phyloP scores from a whole-genome alignment of 805 yeast genomes.

The Pichia nanzhaoensis region DNA sequence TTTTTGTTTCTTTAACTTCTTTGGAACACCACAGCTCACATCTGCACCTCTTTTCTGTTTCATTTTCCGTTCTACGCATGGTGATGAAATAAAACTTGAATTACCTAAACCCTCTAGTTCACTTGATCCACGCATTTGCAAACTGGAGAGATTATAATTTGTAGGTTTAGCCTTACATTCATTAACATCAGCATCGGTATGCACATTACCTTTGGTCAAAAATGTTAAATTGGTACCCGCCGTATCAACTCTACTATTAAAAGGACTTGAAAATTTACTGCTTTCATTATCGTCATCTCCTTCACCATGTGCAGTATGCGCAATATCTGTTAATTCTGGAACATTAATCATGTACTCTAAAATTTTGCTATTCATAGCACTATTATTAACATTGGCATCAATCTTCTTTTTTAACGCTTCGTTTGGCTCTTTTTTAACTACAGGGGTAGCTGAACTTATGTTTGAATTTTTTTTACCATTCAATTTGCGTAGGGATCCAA shows the following conservation, averaged over 20 bases:
- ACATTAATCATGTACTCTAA: constrained; percentile 7
- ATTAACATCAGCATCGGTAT: background rate
- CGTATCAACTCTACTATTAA: constrained; percentile 8
- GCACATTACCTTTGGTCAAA: constrained; percentile 2
- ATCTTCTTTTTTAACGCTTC: too few relatives aligned
- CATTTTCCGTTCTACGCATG: constrained; percentile 10
- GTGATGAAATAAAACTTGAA: constrained; percentile 8
- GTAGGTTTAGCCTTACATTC: background rate
- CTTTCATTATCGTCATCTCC: constrained; percentile 1
- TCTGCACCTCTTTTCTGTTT: constrained; percentile 1
- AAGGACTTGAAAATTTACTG: constrained; percentile 10
- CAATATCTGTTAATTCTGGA: constrained; percentile 1
- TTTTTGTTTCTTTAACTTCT: background rate
- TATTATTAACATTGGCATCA: too few relatives aligned
- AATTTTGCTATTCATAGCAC: background rate
- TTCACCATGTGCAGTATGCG: background rate
- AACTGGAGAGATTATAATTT: background rate
- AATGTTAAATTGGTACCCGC: constrained; percentile 10
- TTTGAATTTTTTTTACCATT: too few relatives aligned
- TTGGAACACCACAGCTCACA: background rate
- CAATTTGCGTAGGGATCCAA: too few relatives aligned
- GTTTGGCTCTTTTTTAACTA: too few relatives aligned
- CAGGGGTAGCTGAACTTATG: too few relatives aligned
- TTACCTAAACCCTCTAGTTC: constrained; percentile 2
- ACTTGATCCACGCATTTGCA: constrained; percentile 4